Conservation (phyloP, 1,284 basidiomycete genomes). For the Thecaphora thlaspeos region DNA sequence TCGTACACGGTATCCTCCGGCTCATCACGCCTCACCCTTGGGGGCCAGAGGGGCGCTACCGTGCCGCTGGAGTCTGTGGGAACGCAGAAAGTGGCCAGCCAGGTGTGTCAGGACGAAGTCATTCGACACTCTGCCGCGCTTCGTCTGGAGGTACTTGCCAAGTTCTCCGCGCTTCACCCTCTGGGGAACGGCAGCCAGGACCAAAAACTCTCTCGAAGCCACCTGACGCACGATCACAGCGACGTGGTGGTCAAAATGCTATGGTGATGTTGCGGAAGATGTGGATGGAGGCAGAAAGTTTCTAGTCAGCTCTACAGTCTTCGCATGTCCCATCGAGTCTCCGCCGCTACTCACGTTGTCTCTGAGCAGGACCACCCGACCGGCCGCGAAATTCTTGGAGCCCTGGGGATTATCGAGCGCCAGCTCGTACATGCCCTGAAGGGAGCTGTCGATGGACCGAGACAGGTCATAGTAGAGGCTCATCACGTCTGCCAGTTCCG, state of each 20-base stretch:
- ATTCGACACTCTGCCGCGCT: too few species aligned
- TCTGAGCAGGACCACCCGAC: conserved; percentile 78
- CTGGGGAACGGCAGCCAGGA: conserved; percentile 69
- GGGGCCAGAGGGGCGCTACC: conserved; percentile 28
- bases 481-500: conserved; percentile 65
- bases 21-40: conserved; percentile 3
- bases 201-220: conserved; percentile 65
- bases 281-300: too few species aligned
- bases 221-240: conserved; percentile 77
- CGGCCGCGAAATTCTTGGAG: conserved; percentile 69
- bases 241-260: conserved; percentile 67
- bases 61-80: neutral
- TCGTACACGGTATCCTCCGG: conserved; percentile 65
- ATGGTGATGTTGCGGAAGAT: too few species aligned
- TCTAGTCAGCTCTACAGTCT: neutral
- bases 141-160: conserved; percentile 3
- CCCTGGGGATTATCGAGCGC: conserved; percentile 69
- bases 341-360: conserved; percentile 67
- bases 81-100: conserved; percentile 5
- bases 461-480: conserved; percentile 76
- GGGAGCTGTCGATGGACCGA: conserved; percentile 67
- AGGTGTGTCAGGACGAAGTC: too few species aligned
- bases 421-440: conserved; percentile 69
- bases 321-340: neutral
- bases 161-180: conserved; percentile 62